phyloP scores from a whole-genome alignment of 495 filamentous ascomycete species.

The Mycothermus thermophilus region DNA sequence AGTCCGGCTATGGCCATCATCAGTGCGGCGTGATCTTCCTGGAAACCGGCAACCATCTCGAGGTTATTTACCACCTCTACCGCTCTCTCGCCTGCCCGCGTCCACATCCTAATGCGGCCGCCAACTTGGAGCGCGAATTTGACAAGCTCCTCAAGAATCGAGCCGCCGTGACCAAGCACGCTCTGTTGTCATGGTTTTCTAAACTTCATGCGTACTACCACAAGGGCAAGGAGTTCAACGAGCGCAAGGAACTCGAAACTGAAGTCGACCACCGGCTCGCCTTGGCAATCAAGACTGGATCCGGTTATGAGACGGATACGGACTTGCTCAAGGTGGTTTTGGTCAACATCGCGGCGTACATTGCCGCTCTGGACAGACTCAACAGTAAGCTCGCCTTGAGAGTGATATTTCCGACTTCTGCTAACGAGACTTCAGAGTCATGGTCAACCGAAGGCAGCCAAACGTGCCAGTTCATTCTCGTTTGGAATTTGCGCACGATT shows the following conservation, averaged over 20 bases:
- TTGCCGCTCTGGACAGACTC: conserved; percentile 47
- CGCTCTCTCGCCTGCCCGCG: conserved; percentile 57
- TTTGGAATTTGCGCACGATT: conserved; percentile 72
- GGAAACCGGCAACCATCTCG: conserved; percentile 60
- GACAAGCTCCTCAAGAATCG: conserved; percentile 38
- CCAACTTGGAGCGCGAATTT: conserved; percentile 72
- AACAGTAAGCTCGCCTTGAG: conserved; percentile 37
- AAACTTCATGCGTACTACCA: conserved; percentile 78
- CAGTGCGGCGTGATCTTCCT: conserved; percentile 77
- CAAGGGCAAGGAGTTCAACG: conserved; percentile 49
- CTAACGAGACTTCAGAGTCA: conserved; percentile 18
- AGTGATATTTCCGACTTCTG: too few species aligned
- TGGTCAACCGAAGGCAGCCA: conserved; percentile 31
- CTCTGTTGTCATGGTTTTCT: conserved; percentile 68
- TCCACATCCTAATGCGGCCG: conserved; percentile 55
- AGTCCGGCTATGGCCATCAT: conserved; percentile 70
- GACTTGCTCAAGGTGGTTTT: conserved; percentile 67
- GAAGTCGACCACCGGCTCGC: conserved; percentile 69
- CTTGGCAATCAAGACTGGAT: conserved; percentile 51
- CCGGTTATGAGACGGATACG: conserved; percentile 34
- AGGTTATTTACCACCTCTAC: conserved; percentile 80
- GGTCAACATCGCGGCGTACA: conserved; percentile 74
- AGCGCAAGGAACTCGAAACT: conserved; percentile 72
- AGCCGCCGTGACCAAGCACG: conserved; percentile 13
- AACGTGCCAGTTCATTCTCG: conserved; percentile 58